Conservation (phyloP, 805 yeast species). For the Lipomyces anomalus region DNA sequence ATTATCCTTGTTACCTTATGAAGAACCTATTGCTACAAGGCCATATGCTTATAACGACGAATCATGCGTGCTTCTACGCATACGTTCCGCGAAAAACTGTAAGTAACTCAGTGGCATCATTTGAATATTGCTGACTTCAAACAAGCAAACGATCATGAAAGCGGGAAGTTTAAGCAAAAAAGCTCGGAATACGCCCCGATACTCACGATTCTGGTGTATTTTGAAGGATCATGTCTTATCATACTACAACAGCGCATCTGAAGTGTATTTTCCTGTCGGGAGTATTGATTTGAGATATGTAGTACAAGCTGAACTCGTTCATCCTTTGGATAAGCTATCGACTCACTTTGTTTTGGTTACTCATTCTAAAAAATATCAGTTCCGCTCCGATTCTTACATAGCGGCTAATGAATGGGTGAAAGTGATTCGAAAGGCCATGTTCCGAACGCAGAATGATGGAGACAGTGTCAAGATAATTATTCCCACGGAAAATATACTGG, state of each 20-base stretch:
- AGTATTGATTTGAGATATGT: constrained; percentile 69
- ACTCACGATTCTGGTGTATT: constrained; percentile 71
- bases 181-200: constrained; percentile 35
- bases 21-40: constrained; percentile 84
- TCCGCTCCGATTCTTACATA: constrained; percentile 66
- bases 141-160: constrained; percentile 33
- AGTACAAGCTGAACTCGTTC: constrained; percentile 49
- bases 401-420: constrained; percentile 80
- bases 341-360: constrained; percentile 57
- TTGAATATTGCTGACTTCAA: too few species aligned
- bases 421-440: constrained; percentile 65
- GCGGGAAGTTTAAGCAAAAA: constrained; percentile 49
- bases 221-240: constrained; percentile 63
- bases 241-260: constrained; percentile 64
- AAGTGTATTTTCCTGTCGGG: constrained; percentile 74
- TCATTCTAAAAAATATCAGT: constrained; percentile 44
- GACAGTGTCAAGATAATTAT: constrained; percentile 72
- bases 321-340: constrained; percentile 18
- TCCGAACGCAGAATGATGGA: constrained; percentile 62
- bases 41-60: constrained; percentile 64
- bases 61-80: constrained; percentile 68
- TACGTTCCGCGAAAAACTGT: constrained; percentile 57
- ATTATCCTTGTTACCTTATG: constrained; percentile 72
- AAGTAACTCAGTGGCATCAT: too few species aligned
- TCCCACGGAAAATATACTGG: constrained; percentile 63